A percentile compares a stretch with the other conserved stretches of the same genome.
These are phyloP conservation scores for Ploettnerulaceae sp. DNA, from an alignment of 2,329 filamentous ascomycete genomes.

Conservation along the genomic window DNA sequence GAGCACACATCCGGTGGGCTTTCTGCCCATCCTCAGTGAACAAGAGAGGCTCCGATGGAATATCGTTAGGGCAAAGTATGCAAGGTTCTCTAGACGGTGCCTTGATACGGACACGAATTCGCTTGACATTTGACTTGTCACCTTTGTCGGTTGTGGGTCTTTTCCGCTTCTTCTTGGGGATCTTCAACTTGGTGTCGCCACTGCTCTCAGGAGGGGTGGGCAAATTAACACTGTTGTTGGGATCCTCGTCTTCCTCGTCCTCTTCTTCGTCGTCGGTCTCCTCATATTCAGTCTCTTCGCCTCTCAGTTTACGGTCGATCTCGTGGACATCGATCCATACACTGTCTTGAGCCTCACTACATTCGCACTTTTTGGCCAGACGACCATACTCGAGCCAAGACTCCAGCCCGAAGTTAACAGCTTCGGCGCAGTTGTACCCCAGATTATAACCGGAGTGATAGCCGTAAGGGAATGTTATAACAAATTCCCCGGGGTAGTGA, in stretches of 20 bases:
- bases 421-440: slow-evolving; percentile 97
- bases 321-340: slow-evolving; percentile 98
- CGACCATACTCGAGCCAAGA: slow-evolving; percentile 93
- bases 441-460: slow-evolving; percentile 98
- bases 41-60: slow-evolving; percentile 75
- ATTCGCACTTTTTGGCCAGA: slow-evolving; percentile 95
- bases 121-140: slow-evolving; percentile 52
- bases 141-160: slow-evolving; percentile 45
- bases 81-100: slow-evolving; percentile 70
- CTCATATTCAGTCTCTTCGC: slow-evolving; percentile 81
- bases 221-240: slow-evolving; percentile 62
- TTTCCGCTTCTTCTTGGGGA: slow-evolving; percentile 64
- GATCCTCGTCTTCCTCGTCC: slow-evolving; percentile 56
- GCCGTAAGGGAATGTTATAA: slow-evolving; percentile 96
- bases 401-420: slow-evolving; percentile 95
- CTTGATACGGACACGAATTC: slow-evolving; percentile 70
- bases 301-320: slow-evolving; percentile 88
- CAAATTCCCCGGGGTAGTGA: slow-evolving; percentile 94
- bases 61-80: slow-evolving; percentile 86
- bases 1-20: slow-evolving; percentile 82
- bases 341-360: slow-evolving; percentile 89
- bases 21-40: slow-evolving; percentile 82
- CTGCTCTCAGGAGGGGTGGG: slow-evolving; percentile 71
- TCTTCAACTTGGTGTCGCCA: slow-evolving; percentile 63
- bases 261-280: slow-evolving; percentile 68